Percentiles rank a stretch among this genome's conserved stretches.
Evolutionary conservation across 257 asterid species (phyloP).

Genomic region (Solanum clarkiae): DNA sequence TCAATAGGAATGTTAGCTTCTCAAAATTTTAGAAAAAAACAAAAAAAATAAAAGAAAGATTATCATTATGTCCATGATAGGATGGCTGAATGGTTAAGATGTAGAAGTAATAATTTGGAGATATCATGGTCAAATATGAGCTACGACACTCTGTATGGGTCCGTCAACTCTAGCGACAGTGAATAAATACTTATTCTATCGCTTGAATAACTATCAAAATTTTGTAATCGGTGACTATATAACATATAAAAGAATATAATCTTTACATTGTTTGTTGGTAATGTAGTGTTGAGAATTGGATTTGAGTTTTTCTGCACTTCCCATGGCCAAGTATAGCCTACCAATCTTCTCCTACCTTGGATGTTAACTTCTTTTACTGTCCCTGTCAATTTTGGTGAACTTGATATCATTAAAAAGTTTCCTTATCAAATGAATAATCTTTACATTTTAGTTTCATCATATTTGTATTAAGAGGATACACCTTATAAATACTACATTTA

Average conservation of each 20-base stretch:
- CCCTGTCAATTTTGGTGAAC: slow-evolving; percentile 28
- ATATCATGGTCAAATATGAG: background rate
- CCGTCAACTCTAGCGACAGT: background rate
- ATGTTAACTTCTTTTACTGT: slow-evolving; percentile 8
- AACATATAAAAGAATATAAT: background rate
- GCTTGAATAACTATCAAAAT: background rate
- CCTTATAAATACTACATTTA: background rate
- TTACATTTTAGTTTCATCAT: background rate
- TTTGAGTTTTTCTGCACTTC: slow-evolving; percentile 26
- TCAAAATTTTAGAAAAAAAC: no score
- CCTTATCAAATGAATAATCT: background rate
- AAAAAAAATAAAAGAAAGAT: background rate
- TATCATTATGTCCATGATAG: background rate
- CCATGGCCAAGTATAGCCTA: slow-evolving; percentile 35
- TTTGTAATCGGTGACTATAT: background rate
- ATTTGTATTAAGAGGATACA: background rate
- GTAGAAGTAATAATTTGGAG: background rate
- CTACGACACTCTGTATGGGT: background rate
- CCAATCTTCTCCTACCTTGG: slow-evolving; percentile 24
- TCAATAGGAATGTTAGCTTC: background rate
- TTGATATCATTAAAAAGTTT: background rate
- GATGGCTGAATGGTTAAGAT: background rate
- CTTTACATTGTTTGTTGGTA: slow-evolving; percentile 20
- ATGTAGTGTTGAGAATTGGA: slow-evolving; percentile 32
- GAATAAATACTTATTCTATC: background rate